phyloP scores from a whole-genome alignment of 345 rosid species.

The Pistacia vera region DNA sequence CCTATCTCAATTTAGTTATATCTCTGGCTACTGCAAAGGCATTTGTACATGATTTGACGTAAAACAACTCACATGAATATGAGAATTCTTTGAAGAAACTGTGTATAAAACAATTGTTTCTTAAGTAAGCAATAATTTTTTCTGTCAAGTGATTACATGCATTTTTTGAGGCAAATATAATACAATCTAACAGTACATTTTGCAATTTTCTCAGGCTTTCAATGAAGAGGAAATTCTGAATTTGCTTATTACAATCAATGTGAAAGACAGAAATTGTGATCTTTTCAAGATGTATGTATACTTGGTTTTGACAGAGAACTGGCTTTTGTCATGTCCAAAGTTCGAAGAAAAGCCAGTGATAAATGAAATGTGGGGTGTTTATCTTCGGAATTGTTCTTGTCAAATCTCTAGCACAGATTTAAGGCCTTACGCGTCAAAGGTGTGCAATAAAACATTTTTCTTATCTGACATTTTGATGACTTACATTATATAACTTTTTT shows the following conservation, averaged over 20 bases:
- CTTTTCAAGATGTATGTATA: conserved; percentile 65
- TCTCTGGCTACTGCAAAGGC: background rate
- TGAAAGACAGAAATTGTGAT: conserved; percentile 64
- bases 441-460: conserved; percentile 24
- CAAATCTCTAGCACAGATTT: conserved; percentile 76
- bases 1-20: background rate
- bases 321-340: conserved; percentile 58
- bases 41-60: background rate
- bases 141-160: conserved; percentile 7
- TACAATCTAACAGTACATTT: conserved; percentile 4
- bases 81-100: too few species aligned
- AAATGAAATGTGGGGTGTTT: conserved; percentile 69
- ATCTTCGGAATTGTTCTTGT: conserved; percentile 72
- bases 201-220: conserved; percentile 44
- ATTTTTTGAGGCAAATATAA: background rate
- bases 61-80: background rate
- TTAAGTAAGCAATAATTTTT: background rate
- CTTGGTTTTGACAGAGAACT: conserved; percentile 65
- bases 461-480: background rate
- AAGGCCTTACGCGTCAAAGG: conserved; percentile 77
- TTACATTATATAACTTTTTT: conserved; percentile 11
- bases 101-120: background rate
- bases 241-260: conserved; percentile 51
- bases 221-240: conserved; percentile 64
- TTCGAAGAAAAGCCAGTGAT: conserved; percentile 55